Conservation (phyloP, 106 monocot species). For the Platanthera zijinensis region DNA sequence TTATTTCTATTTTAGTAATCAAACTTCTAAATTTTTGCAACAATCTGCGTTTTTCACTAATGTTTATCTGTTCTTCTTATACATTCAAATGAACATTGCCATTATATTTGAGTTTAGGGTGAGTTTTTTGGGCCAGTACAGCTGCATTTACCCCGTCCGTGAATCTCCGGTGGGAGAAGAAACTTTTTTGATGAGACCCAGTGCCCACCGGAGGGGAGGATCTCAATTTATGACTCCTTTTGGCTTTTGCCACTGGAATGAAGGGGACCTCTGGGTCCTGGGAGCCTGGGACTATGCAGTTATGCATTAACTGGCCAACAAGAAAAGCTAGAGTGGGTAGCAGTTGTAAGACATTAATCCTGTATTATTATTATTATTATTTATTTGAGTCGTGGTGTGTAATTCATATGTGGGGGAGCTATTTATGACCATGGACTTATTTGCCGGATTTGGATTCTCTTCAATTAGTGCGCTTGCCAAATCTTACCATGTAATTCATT, state of each 20-base stretch:
- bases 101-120: neutral
- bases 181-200: no score
- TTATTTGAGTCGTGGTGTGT: neutral
- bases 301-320: slow-evolving; percentile 1
- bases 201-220: no score
- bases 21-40: slow-evolving; percentile 1
- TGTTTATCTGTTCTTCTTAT: neutral
- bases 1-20: neutral
- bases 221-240: no score
- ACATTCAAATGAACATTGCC: neutral
- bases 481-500: no score
- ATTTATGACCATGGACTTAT: neutral
- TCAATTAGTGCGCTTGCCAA: no score
- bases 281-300: slow-evolving; percentile 1
- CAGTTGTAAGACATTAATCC: slow-evolving; percentile 3
- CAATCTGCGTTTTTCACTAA: neutral
- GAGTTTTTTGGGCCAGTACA: no score
- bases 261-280: neutral
- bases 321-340: slow-evolving; percentile 1
- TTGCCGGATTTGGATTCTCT: no score
- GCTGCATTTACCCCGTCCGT: no score
- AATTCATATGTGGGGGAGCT: slow-evolving; percentile 1
- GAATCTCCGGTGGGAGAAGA: no score
- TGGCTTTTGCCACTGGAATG: neutral
- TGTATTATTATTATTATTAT: neutral